Conservation (phyloP, 805 yeast species). For the Clavispora phyllophila region DNA sequence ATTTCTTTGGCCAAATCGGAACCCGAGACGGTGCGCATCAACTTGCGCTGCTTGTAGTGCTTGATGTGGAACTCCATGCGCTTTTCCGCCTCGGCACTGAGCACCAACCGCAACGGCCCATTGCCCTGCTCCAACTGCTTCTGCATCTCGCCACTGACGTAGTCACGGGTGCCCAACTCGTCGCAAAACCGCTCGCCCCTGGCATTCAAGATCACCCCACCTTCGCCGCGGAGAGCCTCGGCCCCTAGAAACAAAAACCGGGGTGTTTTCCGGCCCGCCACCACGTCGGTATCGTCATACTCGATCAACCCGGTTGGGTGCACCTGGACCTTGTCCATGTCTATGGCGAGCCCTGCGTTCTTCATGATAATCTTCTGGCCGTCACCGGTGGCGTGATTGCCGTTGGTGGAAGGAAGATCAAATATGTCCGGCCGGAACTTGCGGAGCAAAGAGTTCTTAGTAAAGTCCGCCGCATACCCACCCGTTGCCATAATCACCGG, state of each 20-base stretch:
- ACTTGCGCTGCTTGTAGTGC: conserved; percentile 51
- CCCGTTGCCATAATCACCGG: conserved; percentile 63
- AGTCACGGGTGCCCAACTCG: conserved; percentile 56
- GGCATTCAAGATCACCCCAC: conserved; percentile 51
- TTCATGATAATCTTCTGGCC: conserved; percentile 53
- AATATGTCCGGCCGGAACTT: conserved; percentile 56
- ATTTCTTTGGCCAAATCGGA: conserved; percentile 39
- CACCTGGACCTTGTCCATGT: conserved; percentile 61
- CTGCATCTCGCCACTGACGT: conserved; percentile 54
- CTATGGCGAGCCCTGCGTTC: conserved; percentile 52
- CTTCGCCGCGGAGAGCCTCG: conserved; percentile 63
- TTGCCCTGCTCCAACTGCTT: conserved; percentile 33
- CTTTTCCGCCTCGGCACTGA: conserved; percentile 43
- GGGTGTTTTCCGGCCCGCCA: conserved; percentile 34
- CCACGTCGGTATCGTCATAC: conserved; percentile 39
- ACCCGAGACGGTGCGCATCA: conserved; percentile 46
- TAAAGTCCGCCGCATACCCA: conserved; percentile 63
- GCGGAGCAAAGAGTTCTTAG: conserved; percentile 45
- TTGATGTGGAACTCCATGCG: conserved; percentile 47
- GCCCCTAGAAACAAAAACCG: conserved; percentile 58
- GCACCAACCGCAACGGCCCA: conserved; percentile 47
- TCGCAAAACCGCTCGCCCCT: conserved; percentile 55
- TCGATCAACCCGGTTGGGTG: conserved; percentile 65
- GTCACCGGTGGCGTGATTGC: conserved; percentile 59
- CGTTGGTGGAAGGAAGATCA: conserved; percentile 56